Evolutionary conservation across 495 filamentous ascomycete species (phyloP).

Genomic region (Beverwykella pulmonaria): DNA sequence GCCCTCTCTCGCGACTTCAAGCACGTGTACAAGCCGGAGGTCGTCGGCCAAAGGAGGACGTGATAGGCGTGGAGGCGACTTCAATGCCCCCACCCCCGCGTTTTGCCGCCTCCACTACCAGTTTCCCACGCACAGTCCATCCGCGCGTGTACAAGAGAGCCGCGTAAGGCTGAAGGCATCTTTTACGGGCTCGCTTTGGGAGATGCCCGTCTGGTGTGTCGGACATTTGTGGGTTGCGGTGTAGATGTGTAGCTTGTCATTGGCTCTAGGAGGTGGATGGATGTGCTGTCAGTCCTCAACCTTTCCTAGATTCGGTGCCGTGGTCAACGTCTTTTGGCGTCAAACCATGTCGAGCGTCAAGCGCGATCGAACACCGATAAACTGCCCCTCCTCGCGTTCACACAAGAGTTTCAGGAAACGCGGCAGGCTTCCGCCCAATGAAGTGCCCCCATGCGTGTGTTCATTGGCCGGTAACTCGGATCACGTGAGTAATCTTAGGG

Average conservation of each 20-base stretch:
- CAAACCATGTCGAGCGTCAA: background rate
- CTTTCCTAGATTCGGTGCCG: slow-evolving; percentile 10
- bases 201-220: background rate
- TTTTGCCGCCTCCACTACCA: too few relatives aligned
- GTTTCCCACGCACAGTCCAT: too few relatives aligned
- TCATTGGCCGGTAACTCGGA: slow-evolving; percentile 1
- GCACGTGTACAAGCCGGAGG: background rate
- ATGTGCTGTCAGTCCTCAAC: background rate
- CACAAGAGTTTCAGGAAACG: slow-evolving; percentile 8
- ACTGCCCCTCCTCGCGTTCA: background rate
- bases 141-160: too few relatives aligned
- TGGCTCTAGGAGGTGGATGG: background rate
- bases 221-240: background rate
- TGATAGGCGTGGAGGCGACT: background rate
- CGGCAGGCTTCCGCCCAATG: background rate
- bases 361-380: background rate
- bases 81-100: background rate
- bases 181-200: background rate
- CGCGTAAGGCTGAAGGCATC: too few relatives aligned
- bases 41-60: background rate
- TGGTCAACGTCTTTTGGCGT: slow-evolving; percentile 11
- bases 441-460: background rate
- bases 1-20: background rate
- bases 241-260: background rate
- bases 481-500: background rate